Percentiles rank a stretch among this genome's conserved stretches.
Evolutionary conservation across 2,329 filamentous ascomycete species (phyloP).

Genomic region (Ophiostoma populinum): DNA sequence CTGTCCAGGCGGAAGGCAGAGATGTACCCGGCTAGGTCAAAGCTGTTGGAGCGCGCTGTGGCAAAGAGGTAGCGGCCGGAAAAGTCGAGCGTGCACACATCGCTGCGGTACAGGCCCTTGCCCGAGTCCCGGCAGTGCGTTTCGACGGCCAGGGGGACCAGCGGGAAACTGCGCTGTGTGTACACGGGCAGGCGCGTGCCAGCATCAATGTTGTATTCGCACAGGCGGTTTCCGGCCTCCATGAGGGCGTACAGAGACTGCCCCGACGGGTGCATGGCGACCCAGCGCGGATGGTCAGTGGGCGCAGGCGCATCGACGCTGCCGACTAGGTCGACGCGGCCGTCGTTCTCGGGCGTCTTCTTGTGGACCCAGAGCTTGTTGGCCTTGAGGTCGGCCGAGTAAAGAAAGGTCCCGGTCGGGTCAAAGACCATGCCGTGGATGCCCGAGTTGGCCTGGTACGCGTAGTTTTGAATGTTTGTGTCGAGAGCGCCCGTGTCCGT

Average conservation of each 20-base stretch:
- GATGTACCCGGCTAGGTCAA: constrained; percentile 64
- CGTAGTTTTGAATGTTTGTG: constrained; percentile 53
- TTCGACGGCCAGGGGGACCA: constrained; percentile 58
- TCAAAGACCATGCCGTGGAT: constrained; percentile 77
- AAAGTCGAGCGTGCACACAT: constrained; percentile 59
- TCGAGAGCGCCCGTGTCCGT: constrained; percentile 38
- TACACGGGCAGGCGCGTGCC: constrained; percentile 58
- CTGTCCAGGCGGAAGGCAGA: constrained; percentile 57
- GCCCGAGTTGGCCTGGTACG: constrained; percentile 50
- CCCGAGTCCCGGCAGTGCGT: constrained; percentile 22
- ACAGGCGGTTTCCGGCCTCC: constrained; percentile 75
- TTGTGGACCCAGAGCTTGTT: constrained; percentile 77
- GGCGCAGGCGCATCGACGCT: constrained; percentile 52
- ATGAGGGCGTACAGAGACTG: constrained; percentile 72
- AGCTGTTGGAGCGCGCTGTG: constrained; percentile 62
- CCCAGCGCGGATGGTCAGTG: constrained; percentile 73
- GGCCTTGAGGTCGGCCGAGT: constrained; percentile 60
- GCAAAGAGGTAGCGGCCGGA: constrained; percentile 67
- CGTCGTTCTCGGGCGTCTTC: constrained; percentile 31
- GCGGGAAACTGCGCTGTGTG: constrained; percentile 57
- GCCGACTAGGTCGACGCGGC: constrained; percentile 51
- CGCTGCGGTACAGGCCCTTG: constrained; percentile 57
- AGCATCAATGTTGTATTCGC: constrained; percentile 65
- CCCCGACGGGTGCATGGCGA: constrained; percentile 64
- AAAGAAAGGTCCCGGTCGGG: constrained; percentile 54